Conservation (phyloP, 352 stramenopile genomes). For the Globisporangium irregulare region DNA sequence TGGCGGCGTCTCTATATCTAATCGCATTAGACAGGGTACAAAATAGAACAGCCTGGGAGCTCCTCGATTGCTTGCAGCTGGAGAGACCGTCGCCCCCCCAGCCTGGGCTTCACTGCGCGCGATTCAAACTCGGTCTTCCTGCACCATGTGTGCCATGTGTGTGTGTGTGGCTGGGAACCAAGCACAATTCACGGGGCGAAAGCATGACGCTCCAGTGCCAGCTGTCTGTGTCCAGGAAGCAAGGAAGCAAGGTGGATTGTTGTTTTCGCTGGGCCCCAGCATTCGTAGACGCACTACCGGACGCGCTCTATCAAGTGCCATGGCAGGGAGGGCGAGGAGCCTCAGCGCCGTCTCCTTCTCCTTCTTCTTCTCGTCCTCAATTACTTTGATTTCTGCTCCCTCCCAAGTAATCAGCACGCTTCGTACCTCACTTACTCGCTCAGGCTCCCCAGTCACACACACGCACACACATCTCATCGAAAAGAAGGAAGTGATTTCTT, state of each 20-base stretch:
- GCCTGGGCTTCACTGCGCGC: too few relatives aligned
- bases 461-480: neutral
- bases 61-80: constrained; percentile 8
- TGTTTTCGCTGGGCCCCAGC: neutral
- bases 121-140: neutral
- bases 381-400: constrained; percentile 6
- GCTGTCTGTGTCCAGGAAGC: neutral
- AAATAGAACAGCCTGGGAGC: neutral
- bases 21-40: neutral
- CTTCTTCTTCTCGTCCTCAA: neutral
- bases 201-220: neutral
- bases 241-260: neutral
- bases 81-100: too few relatives aligned
- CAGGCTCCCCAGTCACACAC: neutral
- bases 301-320: too few relatives aligned
- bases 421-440: neutral
- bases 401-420: constrained; percentile 2
- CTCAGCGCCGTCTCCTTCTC: neutral
- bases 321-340: neutral
- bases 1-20: fast-evolving
- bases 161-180: neutral
- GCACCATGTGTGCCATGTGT: neutral
- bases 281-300: neutral
- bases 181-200: neutral
- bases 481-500: neutral